Percentiles rank a stretch among this genome's conserved stretches.
Conservation (phyloP, 768 basidiomycete genomes). For the Russula lepida region DNA sequence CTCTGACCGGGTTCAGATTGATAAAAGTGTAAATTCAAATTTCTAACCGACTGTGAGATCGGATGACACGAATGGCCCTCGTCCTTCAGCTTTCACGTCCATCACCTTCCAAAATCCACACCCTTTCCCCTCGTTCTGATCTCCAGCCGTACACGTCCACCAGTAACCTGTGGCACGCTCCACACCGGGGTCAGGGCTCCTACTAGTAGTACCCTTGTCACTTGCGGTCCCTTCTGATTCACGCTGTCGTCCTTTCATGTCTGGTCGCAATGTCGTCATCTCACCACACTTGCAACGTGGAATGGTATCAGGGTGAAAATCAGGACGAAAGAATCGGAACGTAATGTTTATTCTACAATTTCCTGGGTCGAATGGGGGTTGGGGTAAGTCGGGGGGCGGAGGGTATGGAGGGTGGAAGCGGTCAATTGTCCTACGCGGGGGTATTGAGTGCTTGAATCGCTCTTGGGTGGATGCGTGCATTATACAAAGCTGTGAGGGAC, state of each 20-base stretch:
- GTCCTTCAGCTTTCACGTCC: constrained; percentile 59
- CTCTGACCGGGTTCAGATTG: too few relatives aligned
- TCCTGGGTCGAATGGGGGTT: constrained; percentile 21
- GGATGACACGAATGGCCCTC: constrained; percentile 42
- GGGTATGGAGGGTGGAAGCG: constrained; percentile 57
- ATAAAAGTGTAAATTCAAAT: background rate
- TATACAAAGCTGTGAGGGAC: constrained; percentile 50
- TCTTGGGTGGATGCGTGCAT: constrained; percentile 87
- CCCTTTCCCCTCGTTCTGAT: constrained; percentile 78
- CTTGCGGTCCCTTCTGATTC: background rate
- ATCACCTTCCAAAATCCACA: constrained; percentile 69
- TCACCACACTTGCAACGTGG: constrained; percentile 69
- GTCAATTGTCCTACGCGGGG: constrained; percentile 63
- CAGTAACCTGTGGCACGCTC: constrained; percentile 50
- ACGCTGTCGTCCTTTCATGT: constrained; percentile 63
- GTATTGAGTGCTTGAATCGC: constrained; percentile 70
- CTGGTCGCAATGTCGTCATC: constrained; percentile 61
- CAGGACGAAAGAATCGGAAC: constrained; percentile 80
- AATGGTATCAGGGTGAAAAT: constrained; percentile 56
- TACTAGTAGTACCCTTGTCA: constrained; percentile 2
- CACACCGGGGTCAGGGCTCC: constrained; percentile 2
- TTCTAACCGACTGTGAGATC: constrained; percentile 12
- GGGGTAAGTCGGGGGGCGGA: constrained; percentile 2
- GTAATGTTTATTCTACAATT: constrained; percentile 60
- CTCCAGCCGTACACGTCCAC: constrained; percentile 76